phyloP scores from a whole-genome alignment of 768 basidiomycete species.

The Mycena rebaudengoi region DNA sequence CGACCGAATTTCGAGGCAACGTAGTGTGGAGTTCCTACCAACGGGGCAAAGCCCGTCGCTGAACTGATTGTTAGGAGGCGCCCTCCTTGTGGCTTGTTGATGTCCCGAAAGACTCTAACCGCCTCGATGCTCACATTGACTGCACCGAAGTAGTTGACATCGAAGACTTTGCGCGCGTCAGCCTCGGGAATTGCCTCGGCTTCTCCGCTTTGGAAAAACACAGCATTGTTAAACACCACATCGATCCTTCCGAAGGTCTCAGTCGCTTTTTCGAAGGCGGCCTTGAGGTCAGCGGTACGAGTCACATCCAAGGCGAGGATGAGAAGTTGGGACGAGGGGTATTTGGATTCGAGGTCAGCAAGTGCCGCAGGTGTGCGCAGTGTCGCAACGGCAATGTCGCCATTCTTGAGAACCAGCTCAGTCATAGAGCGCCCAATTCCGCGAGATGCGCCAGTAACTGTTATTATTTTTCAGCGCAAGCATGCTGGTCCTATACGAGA shows the following conservation, averaged over 20 bases:
- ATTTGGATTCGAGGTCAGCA: not conserved
- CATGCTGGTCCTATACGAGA: no score
- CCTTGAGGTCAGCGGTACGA: constrained; percentile 21
- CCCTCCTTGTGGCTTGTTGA: constrained; percentile 24
- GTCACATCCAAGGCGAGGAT: not conserved
- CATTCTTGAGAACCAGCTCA: not conserved
- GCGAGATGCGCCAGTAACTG: not conserved
- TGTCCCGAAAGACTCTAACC: constrained; percentile 44
- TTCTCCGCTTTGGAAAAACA: constrained; percentile 38
- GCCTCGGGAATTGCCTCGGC: constrained; percentile 45
- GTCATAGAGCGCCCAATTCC: not conserved
- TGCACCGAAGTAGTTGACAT: constrained; percentile 46
- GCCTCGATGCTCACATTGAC: constrained; percentile 39
- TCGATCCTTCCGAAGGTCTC: constrained; percentile 52
- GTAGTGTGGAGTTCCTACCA: not conserved
- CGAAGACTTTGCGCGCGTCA: constrained; percentile 44
- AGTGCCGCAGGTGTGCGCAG: not conserved
- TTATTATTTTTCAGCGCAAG: no score
- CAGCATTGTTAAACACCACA: constrained; percentile 54
- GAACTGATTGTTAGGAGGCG: not conserved
- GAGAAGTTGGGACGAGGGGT: not conserved
- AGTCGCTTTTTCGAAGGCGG: constrained; percentile 41
- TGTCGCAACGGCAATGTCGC: not conserved
- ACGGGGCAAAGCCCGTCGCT: not conserved
- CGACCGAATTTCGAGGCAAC: not conserved